phyloP scores from a whole-genome alignment of 495 filamentous ascomycete species.

The Aspergillus carlsbadensis region DNA sequence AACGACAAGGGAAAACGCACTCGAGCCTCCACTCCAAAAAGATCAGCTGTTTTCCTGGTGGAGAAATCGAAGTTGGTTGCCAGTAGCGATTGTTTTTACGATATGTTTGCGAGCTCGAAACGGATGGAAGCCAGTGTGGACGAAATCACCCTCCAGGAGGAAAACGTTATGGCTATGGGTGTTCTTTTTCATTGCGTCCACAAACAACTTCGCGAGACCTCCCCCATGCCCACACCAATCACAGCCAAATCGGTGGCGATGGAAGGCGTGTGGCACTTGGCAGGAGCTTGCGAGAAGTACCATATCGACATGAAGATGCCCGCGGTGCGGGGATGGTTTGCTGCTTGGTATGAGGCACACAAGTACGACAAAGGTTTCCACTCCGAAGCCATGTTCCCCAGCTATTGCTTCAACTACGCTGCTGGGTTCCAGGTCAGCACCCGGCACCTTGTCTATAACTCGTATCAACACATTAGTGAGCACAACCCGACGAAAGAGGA shows the following conservation, averaged over 20 bases:
- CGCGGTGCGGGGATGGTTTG: background rate
- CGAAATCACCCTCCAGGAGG: too few relatives aligned
- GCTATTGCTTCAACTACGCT: background rate
- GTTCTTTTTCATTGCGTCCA: too few relatives aligned
- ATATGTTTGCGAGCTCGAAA: too few relatives aligned
- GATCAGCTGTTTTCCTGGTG: too few relatives aligned
- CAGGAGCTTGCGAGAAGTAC: slow-evolving; percentile 3
- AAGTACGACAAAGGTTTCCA: background rate
- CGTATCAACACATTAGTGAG: background rate
- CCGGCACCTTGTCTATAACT: background rate
- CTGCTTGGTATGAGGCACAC: background rate
- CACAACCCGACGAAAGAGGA: background rate
- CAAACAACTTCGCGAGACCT: too few relatives aligned
- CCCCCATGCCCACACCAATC: background rate
- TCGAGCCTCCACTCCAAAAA: too few relatives aligned
- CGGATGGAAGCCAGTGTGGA: too few relatives aligned
- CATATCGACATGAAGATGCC: background rate
- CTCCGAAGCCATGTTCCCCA: background rate
- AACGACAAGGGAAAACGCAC: too few relatives aligned
- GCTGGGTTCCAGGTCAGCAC: background rate
- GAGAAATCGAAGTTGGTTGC: too few relatives aligned
- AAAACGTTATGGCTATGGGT: too few relatives aligned
- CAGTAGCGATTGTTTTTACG: too few relatives aligned
- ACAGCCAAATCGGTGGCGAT: background rate
- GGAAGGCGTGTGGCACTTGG: background rate